These are phyloP conservation scores for Lantana camara DNA, from an alignment of 257 asterid species.

Conservation along the genomic window DNA sequence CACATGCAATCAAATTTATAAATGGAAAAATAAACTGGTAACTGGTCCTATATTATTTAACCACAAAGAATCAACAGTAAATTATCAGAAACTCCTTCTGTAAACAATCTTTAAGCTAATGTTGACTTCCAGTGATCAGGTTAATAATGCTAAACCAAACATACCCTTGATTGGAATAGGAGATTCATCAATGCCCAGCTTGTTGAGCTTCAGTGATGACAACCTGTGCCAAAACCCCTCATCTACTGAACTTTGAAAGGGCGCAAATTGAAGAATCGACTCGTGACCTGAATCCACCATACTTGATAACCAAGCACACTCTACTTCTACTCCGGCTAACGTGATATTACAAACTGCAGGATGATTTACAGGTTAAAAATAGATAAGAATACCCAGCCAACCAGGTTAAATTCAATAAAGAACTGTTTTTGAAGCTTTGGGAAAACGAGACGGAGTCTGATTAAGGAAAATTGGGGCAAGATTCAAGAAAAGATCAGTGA, in stretches of 20 bases:
- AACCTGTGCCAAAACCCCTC: constrained; percentile 94
- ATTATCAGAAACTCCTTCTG: too few species aligned
- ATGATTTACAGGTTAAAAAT: too few species aligned
- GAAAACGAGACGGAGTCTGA: not conserved
- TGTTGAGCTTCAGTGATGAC: constrained; percentile 91
- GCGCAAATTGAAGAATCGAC: constrained; percentile 62
- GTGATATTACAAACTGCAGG: not conserved
- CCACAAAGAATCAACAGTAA: not conserved
- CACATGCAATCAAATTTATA: not conserved
- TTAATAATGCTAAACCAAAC: constrained; percentile 13
- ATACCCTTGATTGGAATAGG: constrained; percentile 86
- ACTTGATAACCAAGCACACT: constrained; percentile 3
- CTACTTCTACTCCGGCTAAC: constrained; percentile 19
- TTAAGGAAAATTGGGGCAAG: not conserved
- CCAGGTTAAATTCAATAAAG: not conserved
- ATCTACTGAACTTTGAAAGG: constrained; percentile 78
- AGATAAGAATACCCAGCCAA: too few species aligned
- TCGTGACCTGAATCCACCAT: constrained; percentile 45
- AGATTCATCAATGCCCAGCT: constrained; percentile 88
- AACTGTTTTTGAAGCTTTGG: not conserved
- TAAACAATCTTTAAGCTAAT: too few species aligned
- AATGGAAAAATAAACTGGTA: not conserved
- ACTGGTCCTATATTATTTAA: not conserved
- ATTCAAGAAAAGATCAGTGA: not conserved
- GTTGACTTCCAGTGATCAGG: not conserved